phyloP scores from a whole-genome alignment of 352 stramenopile species.

The Thalassiosira livingstoniorum region DNA sequence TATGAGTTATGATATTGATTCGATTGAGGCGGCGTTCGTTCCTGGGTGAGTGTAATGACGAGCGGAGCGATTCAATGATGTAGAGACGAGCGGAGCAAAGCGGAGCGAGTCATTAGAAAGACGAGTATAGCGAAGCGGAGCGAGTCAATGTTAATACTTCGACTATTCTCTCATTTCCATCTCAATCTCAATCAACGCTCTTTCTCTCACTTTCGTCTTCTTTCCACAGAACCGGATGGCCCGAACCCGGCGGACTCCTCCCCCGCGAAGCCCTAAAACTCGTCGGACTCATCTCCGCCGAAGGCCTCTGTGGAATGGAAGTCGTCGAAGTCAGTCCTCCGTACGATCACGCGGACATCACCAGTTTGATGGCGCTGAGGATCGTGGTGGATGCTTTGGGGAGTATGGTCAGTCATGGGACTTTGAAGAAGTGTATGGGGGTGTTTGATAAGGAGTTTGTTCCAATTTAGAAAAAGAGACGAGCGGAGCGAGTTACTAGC shows the following conservation, averaged over 20 bases:
- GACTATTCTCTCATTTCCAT: no score
- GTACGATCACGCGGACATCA: conserved; percentile 86
- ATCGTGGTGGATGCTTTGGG: conserved; percentile 84
- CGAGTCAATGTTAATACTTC: no score
- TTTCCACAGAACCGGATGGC: conserved; percentile 67
- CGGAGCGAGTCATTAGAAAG: no score
- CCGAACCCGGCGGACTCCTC: conserved; percentile 81
- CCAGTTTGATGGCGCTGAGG: conserved; percentile 76
- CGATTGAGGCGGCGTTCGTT: conserved; percentile 85
- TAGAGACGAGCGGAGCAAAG: no score
- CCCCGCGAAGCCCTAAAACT: conserved; percentile 84
- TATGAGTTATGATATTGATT: conserved; percentile 87
- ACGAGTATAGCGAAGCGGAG: no score
- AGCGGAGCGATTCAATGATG: no score
- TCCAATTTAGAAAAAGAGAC: conserved; percentile 66
- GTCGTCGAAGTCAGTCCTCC: conserved; percentile 83
- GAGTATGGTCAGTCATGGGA: conserved; percentile 80
- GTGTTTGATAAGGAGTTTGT: conserved; percentile 85
- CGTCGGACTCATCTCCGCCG: conserved; percentile 75
- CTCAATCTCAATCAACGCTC: conserved; percentile 43
- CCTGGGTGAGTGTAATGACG: conserved; percentile 58
- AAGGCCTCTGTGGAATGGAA: conserved; percentile 86
- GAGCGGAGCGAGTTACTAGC: no score
- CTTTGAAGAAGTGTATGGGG: conserved; percentile 77
- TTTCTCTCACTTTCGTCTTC: neutral